Evolutionary conservation across 768 basidiomycete species (phyloP).

Genomic region (Kwoniella newhampshirensis): DNA sequence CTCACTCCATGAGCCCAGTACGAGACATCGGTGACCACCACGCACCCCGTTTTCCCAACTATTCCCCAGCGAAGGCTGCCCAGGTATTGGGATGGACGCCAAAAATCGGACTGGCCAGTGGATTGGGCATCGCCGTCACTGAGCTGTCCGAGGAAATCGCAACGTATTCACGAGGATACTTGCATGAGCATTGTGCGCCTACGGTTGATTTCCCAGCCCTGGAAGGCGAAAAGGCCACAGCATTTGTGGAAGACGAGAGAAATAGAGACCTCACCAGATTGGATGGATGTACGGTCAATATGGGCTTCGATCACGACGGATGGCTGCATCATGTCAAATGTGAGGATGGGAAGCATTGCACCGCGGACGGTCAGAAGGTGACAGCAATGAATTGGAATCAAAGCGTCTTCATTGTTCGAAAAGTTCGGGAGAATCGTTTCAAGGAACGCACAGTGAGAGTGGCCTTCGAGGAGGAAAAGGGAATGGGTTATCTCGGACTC

Average conservation of each 20-base stretch:
- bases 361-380: conserved; percentile 34
- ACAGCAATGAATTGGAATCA: conserved; percentile 40
- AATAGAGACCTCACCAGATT: conserved; percentile 42
- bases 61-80: conserved; percentile 21
- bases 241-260: conserved; percentile 31
- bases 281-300: conserved; percentile 46
- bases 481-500: conserved; percentile 31
- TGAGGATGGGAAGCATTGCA: conserved; percentile 32
- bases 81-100: conserved; percentile 40
- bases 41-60: conserved; percentile 10
- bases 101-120: conserved; percentile 34
- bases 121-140: conserved; percentile 35
- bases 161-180: conserved; percentile 32
- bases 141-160: conserved; percentile 24
- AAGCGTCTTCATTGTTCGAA: conserved; percentile 29
- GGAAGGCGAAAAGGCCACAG: background rate
- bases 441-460: conserved; percentile 29
- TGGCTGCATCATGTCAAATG: conserved; percentile 45
- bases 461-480: conserved; percentile 40
- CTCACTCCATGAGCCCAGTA: conserved; percentile 44
- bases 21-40: conserved; percentile 33
- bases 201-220: conserved; percentile 16
- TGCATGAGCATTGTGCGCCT: conserved; percentile 29
- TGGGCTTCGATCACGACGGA: conserved; percentile 47
- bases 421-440: conserved; percentile 6